Conservation (phyloP, 1,284 basidiomycete species). For the Cryptococcus sp. region DNA sequence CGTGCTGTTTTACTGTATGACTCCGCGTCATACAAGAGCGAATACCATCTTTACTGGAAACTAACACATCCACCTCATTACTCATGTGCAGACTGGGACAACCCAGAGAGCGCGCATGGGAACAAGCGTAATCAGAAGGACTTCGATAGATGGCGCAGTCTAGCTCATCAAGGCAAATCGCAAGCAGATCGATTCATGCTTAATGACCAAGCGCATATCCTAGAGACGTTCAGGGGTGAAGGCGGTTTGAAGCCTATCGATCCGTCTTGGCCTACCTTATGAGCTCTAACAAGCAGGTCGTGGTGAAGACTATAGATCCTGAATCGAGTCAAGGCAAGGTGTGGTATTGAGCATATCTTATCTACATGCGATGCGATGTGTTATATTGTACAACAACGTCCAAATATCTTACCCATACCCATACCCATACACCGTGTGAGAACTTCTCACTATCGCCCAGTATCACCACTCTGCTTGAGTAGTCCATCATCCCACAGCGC, state of each 20-base stretch:
- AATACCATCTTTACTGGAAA: background rate
- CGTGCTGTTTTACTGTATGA: background rate
- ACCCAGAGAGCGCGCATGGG: slow-evolving; percentile 8
- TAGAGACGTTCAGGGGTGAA: slow-evolving; percentile 9
- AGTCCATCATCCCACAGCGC: too few species aligned
- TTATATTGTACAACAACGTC: background rate
- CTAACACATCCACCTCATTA: background rate
- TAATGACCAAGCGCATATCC: slow-evolving; percentile 10
- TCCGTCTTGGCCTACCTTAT: slow-evolving; percentile 1
- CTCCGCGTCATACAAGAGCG: background rate
- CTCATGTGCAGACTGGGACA: slow-evolving; percentile 6
- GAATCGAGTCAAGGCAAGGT: too few species aligned
- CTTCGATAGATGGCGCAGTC: slow-evolving; percentile 8
- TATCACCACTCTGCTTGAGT: too few species aligned
- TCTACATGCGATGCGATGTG: slow-evolving; percentile 2
- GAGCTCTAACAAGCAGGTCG: background rate
- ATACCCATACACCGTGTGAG: too few species aligned
- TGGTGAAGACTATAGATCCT: too few species aligned
- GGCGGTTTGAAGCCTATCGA: slow-evolving; percentile 11
- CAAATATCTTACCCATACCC: too few species aligned
- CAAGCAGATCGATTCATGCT: slow-evolving; percentile 11
- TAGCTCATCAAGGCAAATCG: slow-evolving; percentile 6
- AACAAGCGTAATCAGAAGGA: slow-evolving; percentile 8
- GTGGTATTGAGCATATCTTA: too few species aligned
- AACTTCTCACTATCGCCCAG: too few species aligned